These are phyloP conservation scores for Peronospora farinosa DNA, from an alignment of 352 stramenopile genomes.

Conservation along the genomic window DNA sequence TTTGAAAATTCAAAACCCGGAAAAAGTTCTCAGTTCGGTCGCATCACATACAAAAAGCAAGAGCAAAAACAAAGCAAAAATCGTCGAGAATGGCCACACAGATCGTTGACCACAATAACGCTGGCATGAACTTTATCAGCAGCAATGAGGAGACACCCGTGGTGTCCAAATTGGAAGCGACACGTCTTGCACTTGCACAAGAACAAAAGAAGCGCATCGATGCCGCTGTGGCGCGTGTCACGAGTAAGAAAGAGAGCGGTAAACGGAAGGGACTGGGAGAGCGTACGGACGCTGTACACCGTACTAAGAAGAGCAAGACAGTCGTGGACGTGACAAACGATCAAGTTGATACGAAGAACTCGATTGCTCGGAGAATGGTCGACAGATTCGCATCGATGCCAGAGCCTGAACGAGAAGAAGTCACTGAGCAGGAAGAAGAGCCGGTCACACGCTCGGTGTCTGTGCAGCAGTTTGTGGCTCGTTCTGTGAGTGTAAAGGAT, in stretches of 20 bases:
- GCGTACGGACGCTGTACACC: slow-evolving; percentile 32
- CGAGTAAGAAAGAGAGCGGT: slow-evolving; percentile 46
- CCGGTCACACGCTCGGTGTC: slow-evolving; percentile 23
- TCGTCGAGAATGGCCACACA: slow-evolving; percentile 44
- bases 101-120: slow-evolving; percentile 40
- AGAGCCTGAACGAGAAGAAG: slow-evolving; percentile 33
- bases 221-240: slow-evolving; percentile 47
- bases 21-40: slow-evolving; percentile 18
- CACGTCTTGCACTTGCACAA: slow-evolving; percentile 46
- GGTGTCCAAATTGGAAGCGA: slow-evolving; percentile 70
- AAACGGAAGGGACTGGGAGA: slow-evolving; percentile 57
- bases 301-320: slow-evolving; percentile 46
- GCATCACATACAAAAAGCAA: slow-evolving; percentile 20
- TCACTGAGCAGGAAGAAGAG: slow-evolving; percentile 5
- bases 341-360: slow-evolving; percentile 30
- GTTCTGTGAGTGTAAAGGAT: slow-evolving; percentile 11
- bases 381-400: slow-evolving; percentile 33
- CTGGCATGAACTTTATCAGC: slow-evolving; percentile 30
- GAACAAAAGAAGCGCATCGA: slow-evolving; percentile 72
- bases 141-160: slow-evolving; percentile 32
- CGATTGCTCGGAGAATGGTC: slow-evolving; percentile 38
- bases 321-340: slow-evolving; percentile 28
- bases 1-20: slow-evolving; percentile 32
- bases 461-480: slow-evolving; percentile 27
- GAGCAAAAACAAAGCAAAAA: neutral